phyloP scores from a whole-genome alignment of 371 early-diverging fungal genomes.

The Mortierella sp. region DNA sequence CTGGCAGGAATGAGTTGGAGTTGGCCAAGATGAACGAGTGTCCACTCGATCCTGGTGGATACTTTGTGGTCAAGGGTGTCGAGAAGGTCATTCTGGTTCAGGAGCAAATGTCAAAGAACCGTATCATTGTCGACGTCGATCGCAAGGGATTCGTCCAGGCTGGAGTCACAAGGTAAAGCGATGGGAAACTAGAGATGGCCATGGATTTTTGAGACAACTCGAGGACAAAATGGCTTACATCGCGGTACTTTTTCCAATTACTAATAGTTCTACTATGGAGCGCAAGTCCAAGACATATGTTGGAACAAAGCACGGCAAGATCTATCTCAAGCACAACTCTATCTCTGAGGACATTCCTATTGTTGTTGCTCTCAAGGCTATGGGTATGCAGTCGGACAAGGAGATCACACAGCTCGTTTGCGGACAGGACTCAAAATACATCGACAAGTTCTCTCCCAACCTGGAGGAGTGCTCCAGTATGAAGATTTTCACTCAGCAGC shows the following conservation, averaged over 20 bases:
- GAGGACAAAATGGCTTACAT: neutral
- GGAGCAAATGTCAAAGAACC: slow-evolving; percentile 99
- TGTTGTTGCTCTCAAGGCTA: slow-evolving; percentile 84
- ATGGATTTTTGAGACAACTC: neutral
- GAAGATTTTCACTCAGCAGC: slow-evolving; percentile 89
- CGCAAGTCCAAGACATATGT: slow-evolving; percentile 98
- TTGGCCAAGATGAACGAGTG: slow-evolving; percentile 95
- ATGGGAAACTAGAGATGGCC: no score
- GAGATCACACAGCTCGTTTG: slow-evolving; percentile 97
- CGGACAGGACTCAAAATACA: slow-evolving; percentile 85
- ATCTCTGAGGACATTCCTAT: slow-evolving; percentile 96
- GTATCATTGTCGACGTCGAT: slow-evolving; percentile 99
- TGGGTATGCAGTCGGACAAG: slow-evolving; percentile 97
- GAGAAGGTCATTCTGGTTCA: slow-evolving; percentile 99
- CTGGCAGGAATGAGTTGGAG: slow-evolving; percentile 83
- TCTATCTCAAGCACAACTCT: slow-evolving; percentile 97
- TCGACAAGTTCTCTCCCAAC: slow-evolving; percentile 90
- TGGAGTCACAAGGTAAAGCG: slow-evolving; percentile 85
- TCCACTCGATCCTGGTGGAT: slow-evolving; percentile 99
- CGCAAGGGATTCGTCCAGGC: slow-evolving; percentile 88
- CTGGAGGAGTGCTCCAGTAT: slow-evolving; percentile 89
- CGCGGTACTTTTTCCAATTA: neutral
- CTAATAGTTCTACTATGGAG: slow-evolving; percentile 91
- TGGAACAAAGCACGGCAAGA: slow-evolving; percentile 81
- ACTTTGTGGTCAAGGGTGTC: slow-evolving; percentile 99